phyloP scores from a whole-genome alignment of 306 rosid genomes.

The Casuarina cunninghamiana region DNA sequence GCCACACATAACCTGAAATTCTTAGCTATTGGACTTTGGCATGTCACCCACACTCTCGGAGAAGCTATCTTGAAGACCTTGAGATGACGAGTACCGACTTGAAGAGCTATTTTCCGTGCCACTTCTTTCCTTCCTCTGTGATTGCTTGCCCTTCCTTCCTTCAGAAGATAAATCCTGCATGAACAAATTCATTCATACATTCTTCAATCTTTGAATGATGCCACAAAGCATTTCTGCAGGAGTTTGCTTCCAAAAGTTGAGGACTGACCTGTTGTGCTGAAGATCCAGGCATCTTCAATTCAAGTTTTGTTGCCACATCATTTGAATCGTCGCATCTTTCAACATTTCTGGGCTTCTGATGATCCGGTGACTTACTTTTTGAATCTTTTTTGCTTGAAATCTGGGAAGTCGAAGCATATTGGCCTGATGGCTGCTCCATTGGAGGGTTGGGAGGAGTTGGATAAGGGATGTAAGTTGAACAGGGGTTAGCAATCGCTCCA shows the following conservation, averaged over 20 bases:
- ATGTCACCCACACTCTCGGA: slow-evolving; percentile 65
- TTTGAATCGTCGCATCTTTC: slow-evolving; percentile 59
- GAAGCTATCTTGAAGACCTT: slow-evolving; percentile 72
- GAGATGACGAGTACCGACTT: slow-evolving; percentile 65
- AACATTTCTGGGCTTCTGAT: slow-evolving; percentile 39
- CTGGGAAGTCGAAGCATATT: slow-evolving; percentile 50
- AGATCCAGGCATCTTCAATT: slow-evolving; percentile 94
- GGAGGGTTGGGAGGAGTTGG: slow-evolving; percentile 56
- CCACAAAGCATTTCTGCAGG: neutral
- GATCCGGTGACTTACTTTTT: slow-evolving; percentile 52
- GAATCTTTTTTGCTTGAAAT: slow-evolving; percentile 55
- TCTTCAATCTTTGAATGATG: slow-evolving; percentile 9
- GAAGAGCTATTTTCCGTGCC: slow-evolving; percentile 60
- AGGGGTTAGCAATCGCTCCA: slow-evolving; percentile 55
- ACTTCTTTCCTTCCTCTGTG: slow-evolving; percentile 53
- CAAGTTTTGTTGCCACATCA: slow-evolving; percentile 90
- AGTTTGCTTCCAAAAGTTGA: slow-evolving; percentile 13
- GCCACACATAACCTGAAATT: slow-evolving; percentile 15
- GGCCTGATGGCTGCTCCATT: slow-evolving; percentile 51
- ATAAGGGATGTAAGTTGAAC: slow-evolving; percentile 66
- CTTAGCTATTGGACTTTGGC: slow-evolving; percentile 52
- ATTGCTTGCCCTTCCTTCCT: slow-evolving; percentile 66
- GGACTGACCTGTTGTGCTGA: slow-evolving; percentile 65
- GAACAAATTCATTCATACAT: slow-evolving; percentile 9
- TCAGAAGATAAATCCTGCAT: slow-evolving; percentile 57